phyloP scores from a whole-genome alignment of 2,329 filamentous ascomycete genomes.

The Phaeophleospora eucalypticola region DNA sequence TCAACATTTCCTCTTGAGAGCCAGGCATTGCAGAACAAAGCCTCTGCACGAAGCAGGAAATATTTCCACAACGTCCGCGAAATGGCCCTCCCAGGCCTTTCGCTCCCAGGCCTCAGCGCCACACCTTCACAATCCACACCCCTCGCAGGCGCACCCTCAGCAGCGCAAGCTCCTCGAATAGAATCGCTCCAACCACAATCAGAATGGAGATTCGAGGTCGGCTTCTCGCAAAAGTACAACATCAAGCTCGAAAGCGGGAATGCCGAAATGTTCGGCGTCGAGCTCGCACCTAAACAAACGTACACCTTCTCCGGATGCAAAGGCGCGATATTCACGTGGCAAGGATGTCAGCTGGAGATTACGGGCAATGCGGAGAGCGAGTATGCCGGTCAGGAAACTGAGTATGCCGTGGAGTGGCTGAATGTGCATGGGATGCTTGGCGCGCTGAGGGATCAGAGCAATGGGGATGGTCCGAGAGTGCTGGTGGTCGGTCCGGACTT shows the following conservation, averaged over 20 bases:
- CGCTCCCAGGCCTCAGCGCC: constrained; percentile 36
- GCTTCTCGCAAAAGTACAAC: constrained; percentile 32
- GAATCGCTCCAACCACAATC: constrained; percentile 44
- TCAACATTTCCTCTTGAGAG: too few species aligned
- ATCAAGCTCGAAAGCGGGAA: constrained; percentile 70
- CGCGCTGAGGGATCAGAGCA: constrained; percentile 54
- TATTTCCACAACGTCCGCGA: too few species aligned
- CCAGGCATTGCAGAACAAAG: too few species aligned
- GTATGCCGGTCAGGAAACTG: constrained; percentile 72
- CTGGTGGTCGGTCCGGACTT: constrained; percentile 75
- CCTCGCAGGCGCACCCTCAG: constrained; percentile 13
- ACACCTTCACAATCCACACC: constrained; percentile 24
- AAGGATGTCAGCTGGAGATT: constrained; percentile 82
- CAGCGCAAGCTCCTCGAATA: constrained; percentile 28
- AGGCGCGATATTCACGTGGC: constrained; percentile 86
- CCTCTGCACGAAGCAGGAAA: too few species aligned
- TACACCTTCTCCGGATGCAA: constrained; percentile 81
- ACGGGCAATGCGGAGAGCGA: constrained; percentile 64
- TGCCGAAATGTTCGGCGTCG: constrained; percentile 91
- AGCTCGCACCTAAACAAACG: constrained; percentile 73
- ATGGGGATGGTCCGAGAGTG: constrained; percentile 62
- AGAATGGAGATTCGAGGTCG: constrained; percentile 43
- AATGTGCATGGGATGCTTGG: constrained; percentile 88
- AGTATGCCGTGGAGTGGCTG: constrained; percentile 67
- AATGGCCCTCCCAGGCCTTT: constrained; percentile 45